A percentile compares a stretch with the other conserved stretches of the same genome.
Evolutionary conservation across 495 filamentous ascomycete genomes (phyloP).

Genomic region (Sphaerosporella brunnea): DNA sequence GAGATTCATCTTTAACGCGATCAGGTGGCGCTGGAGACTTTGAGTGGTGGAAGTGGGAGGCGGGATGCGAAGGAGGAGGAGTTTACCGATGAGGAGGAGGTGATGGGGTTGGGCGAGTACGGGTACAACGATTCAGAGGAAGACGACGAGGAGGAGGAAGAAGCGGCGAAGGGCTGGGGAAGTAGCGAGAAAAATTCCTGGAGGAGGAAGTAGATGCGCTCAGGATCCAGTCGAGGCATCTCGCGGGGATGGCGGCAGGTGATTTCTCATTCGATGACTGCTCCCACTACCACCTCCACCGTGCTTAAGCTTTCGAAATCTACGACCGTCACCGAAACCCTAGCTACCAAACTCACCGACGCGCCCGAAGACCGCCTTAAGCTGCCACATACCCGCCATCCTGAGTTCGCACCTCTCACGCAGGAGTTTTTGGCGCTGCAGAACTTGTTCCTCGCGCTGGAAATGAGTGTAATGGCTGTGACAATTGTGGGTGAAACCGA

Average conservation of each 20-base stretch:
- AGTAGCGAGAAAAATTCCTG: slow-evolving; percentile 81
- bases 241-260: slow-evolving; percentile 65
- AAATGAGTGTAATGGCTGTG: slow-evolving; percentile 38
- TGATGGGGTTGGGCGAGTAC: slow-evolving; percentile 46
- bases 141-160: slow-evolving; percentile 36
- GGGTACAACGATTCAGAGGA: slow-evolving; percentile 10
- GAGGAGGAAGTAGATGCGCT: slow-evolving; percentile 84
- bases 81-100: slow-evolving; percentile 30
- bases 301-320: slow-evolving; percentile 29
- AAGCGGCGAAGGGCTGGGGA: slow-evolving; percentile 61
- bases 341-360: slow-evolving; percentile 63
- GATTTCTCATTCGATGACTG: slow-evolving; percentile 85
- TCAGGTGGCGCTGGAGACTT: slow-evolving; percentile 49
- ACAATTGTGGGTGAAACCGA: slow-evolving; percentile 30
- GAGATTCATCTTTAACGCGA: slow-evolving; percentile 74
- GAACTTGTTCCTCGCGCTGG: slow-evolving; percentile 39
- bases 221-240: slow-evolving; percentile 71
- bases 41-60: background rate
- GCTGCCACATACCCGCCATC: slow-evolving; percentile 62
- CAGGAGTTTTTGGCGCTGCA: slow-evolving; percentile 64
- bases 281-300: slow-evolving; percentile 48
- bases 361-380: slow-evolving; percentile 64
- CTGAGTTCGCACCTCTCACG: slow-evolving; percentile 73
- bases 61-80: slow-evolving; percentile 8
- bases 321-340: slow-evolving; percentile 47